phyloP scores from a whole-genome alignment of 768 basidiomycete species.

The Lactarius evosmus region DNA sequence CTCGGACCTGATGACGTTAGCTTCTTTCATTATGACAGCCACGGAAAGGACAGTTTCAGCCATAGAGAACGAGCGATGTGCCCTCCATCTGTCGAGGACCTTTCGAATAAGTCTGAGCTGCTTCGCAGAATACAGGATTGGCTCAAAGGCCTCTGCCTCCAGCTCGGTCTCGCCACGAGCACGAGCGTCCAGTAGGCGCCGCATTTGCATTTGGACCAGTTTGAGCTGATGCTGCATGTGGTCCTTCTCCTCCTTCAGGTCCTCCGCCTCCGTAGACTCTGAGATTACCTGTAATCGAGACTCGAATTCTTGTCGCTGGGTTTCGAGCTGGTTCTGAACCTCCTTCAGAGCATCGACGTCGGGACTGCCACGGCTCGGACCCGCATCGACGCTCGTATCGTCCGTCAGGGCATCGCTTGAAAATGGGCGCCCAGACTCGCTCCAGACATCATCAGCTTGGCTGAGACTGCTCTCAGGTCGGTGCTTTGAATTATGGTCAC shows the following conservation, averaged over 20 bases:
- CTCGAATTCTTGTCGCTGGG: slow-evolving; percentile 48
- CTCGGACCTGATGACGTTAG: slow-evolving; percentile 82
- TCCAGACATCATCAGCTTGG: slow-evolving; percentile 85
- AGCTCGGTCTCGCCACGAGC: slow-evolving; percentile 72
- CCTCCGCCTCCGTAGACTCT: slow-evolving; percentile 76
- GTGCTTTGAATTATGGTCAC: slow-evolving; percentile 74
- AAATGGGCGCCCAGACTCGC: slow-evolving; percentile 77
- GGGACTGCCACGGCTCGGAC: slow-evolving; percentile 56
- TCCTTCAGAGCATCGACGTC: slow-evolving; percentile 67
- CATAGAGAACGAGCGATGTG: slow-evolving; percentile 85
- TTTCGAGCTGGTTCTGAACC: slow-evolving; percentile 66
- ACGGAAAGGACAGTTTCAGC: slow-evolving; percentile 82
- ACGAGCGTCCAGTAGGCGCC: slow-evolving; percentile 69
- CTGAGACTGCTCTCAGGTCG: slow-evolving; percentile 88
- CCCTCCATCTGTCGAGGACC: slow-evolving; percentile 82
- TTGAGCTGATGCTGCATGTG: slow-evolving; percentile 89
- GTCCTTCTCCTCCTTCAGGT: slow-evolving; percentile 84
- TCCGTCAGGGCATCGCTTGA: slow-evolving; percentile 79
- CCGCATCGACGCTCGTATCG: slow-evolving; percentile 79
- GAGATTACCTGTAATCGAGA: slow-evolving; percentile 58
- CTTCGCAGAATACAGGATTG: slow-evolving; percentile 75
- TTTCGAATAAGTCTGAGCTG: slow-evolving; percentile 81
- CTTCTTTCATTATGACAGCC: slow-evolving; percentile 89
- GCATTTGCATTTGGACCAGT: slow-evolving; percentile 79
- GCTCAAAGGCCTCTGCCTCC: slow-evolving; percentile 64